Conservation (phyloP, 2,329 filamentous ascomycete species). For the Diaporthe caulivora region DNA sequence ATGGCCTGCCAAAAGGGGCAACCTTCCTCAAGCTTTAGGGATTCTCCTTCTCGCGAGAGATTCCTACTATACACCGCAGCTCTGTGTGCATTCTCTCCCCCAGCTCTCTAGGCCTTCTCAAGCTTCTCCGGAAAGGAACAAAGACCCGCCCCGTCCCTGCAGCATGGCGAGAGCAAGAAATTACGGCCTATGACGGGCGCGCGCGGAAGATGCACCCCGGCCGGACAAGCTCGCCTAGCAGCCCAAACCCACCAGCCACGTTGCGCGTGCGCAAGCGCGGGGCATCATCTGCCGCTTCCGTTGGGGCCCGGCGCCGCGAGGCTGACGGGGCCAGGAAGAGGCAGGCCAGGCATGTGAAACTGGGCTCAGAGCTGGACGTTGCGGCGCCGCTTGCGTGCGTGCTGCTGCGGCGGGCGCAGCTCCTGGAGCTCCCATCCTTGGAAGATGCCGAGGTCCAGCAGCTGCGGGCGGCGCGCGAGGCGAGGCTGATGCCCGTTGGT, state of each 20-base stretch:
- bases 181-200: constrained; percentile 12
- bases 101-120: background rate
- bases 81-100: too few species aligned
- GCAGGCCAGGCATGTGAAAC: constrained; percentile 8
- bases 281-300: background rate
- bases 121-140: constrained; percentile 26
- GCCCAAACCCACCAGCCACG: background rate
- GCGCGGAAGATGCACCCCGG: background rate
- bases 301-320: constrained; percentile 3
- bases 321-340: background rate
- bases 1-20: constrained; percentile 19
- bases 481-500: constrained; percentile 6
- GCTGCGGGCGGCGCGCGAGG: background rate
- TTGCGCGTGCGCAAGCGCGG: constrained; percentile 11
- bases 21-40: background rate
- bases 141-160: constrained; percentile 7
- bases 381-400: background rate
- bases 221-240: constrained; percentile 8
- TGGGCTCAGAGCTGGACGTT: background rate
- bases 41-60: too few species aligned
- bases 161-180: background rate
- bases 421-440: constrained; percentile 19
- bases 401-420: background rate
- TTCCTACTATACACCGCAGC: too few species aligned
- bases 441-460: constrained; percentile 30